Evolutionary conservation across 495 filamentous ascomycete species (phyloP).

Genomic region (Penicillium argentinense): DNA sequence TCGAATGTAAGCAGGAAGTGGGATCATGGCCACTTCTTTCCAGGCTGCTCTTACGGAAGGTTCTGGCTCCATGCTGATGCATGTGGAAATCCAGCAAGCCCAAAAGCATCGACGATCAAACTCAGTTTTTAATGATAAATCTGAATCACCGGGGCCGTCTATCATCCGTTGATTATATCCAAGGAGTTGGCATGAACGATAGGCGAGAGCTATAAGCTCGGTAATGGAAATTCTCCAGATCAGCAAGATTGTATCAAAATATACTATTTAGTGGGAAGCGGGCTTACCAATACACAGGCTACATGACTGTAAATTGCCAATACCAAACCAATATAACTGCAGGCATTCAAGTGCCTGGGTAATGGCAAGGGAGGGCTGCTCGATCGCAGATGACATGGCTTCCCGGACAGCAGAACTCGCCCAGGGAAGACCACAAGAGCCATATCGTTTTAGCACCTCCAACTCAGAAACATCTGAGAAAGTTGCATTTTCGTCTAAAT

Average conservation of each 20-base stretch:
- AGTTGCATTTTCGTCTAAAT: background rate
- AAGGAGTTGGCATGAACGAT: background rate
- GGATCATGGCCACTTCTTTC: slow-evolving; percentile 4
- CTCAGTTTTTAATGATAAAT: background rate
- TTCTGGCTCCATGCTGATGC: slow-evolving; percentile 7
- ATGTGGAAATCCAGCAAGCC: slow-evolving; percentile 7
- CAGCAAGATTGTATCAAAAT: too few species aligned
- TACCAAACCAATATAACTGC: slow-evolving; percentile 4
- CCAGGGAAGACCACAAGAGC: slow-evolving; percentile 4
- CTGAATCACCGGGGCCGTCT: background rate
- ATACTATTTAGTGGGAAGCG: background rate
- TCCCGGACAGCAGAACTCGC: slow-evolving; percentile 2
- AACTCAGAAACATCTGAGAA: background rate
- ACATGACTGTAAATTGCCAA: background rate
- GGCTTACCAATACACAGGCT: slow-evolving; percentile 2
- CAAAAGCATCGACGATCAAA: slow-evolving; percentile 5
- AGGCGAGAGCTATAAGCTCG: slow-evolving; percentile 1
- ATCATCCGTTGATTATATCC: slow-evolving; percentile 1
- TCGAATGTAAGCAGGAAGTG: background rate
- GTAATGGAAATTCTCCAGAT: background rate
- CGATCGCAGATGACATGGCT: slow-evolving; percentile 3
- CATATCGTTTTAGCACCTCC: background rate
- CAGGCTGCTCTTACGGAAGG: background rate
- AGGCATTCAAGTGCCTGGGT: slow-evolving; percentile 1
- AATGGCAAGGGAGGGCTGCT: slow-evolving; percentile 1